These are phyloP conservation scores for Solanum phureja DNA, from an alignment of 257 asterid genomes.

Conservation along the genomic window DNA sequence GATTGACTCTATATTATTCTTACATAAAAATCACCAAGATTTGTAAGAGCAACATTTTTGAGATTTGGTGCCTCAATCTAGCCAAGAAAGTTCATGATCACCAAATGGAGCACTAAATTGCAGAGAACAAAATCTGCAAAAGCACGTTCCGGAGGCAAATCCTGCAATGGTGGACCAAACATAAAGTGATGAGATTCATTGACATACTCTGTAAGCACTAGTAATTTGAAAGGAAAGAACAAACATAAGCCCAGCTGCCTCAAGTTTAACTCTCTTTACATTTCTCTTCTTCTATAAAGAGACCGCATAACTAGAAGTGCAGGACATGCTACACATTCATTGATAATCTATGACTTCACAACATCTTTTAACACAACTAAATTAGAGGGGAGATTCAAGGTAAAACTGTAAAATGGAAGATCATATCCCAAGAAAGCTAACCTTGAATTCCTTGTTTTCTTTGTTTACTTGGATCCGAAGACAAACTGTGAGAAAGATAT, in stretches of 20 bases:
- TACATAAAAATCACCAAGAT: neutral
- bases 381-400: neutral
- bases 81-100: constrained; percentile 92
- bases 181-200: neutral
- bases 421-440: constrained; percentile 10
- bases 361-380: neutral
- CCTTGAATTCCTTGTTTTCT: constrained; percentile 91
- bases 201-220: neutral
- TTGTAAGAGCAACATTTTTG: neutral
- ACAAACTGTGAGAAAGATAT: constrained; percentile 36
- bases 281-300: neutral
- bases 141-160: constrained; percentile 93
- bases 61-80: constrained; percentile 12
- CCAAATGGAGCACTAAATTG: constrained; percentile 94
- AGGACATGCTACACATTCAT: neutral
- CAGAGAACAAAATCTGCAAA: constrained; percentile 93
- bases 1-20: neutral
- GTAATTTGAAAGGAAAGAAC: constrained; percentile 1
- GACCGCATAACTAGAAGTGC: neutral
- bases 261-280: neutral
- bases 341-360: neutral
- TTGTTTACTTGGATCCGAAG: constrained; percentile 93
- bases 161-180: constrained; percentile 40
- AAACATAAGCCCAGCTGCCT: neutral
- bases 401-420: neutral